Evolutionary conservation across 352 stramenopile species (phyloP).

Genomic region (Phytophthora parvispora): DNA sequence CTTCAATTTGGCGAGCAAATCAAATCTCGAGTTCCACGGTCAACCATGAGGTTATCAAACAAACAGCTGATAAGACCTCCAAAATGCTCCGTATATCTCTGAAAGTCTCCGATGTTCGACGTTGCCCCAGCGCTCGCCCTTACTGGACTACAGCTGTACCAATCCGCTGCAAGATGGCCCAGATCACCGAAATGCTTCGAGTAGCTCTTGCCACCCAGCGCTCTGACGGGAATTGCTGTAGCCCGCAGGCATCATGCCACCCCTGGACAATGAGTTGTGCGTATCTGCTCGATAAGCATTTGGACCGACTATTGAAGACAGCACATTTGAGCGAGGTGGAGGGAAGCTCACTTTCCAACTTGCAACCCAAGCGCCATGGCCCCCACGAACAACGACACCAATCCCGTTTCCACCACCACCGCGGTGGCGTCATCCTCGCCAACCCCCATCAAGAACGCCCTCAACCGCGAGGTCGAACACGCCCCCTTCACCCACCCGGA

Average conservation of each 20-base stretch:
- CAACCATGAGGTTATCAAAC: background rate
- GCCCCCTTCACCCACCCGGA: slow-evolving; percentile 20
- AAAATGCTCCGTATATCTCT: background rate
- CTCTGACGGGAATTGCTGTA: background rate
- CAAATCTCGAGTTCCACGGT: background rate
- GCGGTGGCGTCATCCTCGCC: background rate
- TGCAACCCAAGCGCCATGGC: slow-evolving; percentile 29
- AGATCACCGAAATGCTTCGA: background rate
- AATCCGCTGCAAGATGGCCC: background rate
- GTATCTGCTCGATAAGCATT: too few relatives aligned
- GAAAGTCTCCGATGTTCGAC: background rate
- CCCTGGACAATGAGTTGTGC: too few relatives aligned
- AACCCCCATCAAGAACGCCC: slow-evolving; percentile 36
- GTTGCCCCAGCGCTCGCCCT: background rate
- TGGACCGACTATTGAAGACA: too few relatives aligned
- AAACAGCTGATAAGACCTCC: background rate
- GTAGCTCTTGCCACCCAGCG: background rate
- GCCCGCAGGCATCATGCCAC: background rate
- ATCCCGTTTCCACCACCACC: background rate
- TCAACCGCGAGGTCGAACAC: slow-evolving; percentile 22
- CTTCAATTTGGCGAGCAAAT: background rate
- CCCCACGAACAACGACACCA: slow-evolving; percentile 17
- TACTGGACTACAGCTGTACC: background rate
- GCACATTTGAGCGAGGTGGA: background rate
- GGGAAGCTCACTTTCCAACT: slow-evolving; percentile 28